These are phyloP conservation scores for Dentipellis fragilis DNA, from an alignment of 768 basidiomycete genomes.

Conservation along the genomic window DNA sequence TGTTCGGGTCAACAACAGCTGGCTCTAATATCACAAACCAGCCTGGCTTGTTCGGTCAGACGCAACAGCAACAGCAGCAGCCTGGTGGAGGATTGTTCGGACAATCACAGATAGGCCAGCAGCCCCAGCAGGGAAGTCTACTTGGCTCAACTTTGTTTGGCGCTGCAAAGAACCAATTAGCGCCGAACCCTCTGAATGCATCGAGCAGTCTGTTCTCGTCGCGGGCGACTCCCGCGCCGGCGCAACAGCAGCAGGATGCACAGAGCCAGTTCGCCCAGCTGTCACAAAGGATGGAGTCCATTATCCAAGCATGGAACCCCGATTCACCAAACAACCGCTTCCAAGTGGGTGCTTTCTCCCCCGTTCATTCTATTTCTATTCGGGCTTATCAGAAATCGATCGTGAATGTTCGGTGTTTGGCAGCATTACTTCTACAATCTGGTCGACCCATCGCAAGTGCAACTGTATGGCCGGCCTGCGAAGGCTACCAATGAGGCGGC, in stretches of 20 bases:
- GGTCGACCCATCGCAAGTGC: conserved; percentile 59
- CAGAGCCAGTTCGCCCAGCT: conserved; percentile 47
- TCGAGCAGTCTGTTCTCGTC: conserved; percentile 16
- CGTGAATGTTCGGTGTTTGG: background rate
- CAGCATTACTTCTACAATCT: conserved; percentile 82
- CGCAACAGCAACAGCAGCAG: background rate
- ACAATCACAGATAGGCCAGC: conserved; percentile 6
- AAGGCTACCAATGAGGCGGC: conserved; percentile 62
- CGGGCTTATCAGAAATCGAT: background rate
- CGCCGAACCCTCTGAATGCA: conserved; percentile 12
- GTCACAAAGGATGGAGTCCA: conserved; percentile 48
- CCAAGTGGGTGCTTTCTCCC: conserved; percentile 40
- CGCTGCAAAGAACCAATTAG: background rate
- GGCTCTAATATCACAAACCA: conserved; percentile 13
- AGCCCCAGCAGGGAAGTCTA: conserved; percentile 6
- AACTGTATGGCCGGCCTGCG: conserved; percentile 57
- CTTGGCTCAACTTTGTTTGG: conserved; percentile 15
- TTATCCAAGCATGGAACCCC: conserved; percentile 67
- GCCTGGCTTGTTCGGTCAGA: conserved; percentile 6
- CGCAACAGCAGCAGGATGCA: conserved; percentile 46
- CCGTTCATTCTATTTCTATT: background rate
- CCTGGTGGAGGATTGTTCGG: conserved; percentile 14
- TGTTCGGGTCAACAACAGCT: conserved; percentile 7
- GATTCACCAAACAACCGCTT: conserved; percentile 63
- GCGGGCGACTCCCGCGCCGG: conserved; percentile 22